These are phyloP conservation scores for Sanchytrium tribonematis DNA, from an alignment of 371 early-diverging fungal genomes.

Conservation along the genomic window DNA sequence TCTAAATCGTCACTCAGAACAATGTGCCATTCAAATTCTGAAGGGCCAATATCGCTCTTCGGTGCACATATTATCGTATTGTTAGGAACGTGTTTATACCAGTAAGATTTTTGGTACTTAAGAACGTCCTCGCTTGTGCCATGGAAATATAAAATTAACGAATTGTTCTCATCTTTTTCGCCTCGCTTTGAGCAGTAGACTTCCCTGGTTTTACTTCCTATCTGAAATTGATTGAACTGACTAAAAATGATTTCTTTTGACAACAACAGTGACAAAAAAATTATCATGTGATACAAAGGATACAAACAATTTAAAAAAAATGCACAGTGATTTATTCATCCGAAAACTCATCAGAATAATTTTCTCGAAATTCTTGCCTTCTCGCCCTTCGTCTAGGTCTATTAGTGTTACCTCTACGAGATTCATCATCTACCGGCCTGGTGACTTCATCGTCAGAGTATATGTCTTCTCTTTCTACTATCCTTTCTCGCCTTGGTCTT, in stretches of 20 bases:
- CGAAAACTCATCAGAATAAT: not conserved
- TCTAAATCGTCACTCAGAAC: not conserved
- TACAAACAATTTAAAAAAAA: too few relatives aligned
- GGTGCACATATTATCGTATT: not conserved
- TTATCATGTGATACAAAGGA: too few relatives aligned
- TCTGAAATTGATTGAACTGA: too few relatives aligned
- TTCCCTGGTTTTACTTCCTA: too few relatives aligned
- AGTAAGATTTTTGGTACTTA: not conserved
- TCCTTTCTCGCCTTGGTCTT: not conserved
- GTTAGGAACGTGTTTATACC: not conserved
- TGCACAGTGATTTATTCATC: not conserved
- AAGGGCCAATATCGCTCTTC: not conserved
- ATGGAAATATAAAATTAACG: not conserved
- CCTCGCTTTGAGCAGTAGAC: not conserved
- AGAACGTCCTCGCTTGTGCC: not conserved
- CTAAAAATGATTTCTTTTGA: too few relatives aligned
- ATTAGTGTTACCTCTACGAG: not conserved
- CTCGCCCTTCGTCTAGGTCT: not conserved
- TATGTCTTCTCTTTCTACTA: not conserved
- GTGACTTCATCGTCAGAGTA: not conserved
- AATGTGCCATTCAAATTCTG: not conserved
- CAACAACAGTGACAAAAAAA: too few relatives aligned
- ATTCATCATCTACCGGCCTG: not conserved
- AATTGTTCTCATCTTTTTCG: not conserved
- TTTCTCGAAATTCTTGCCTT: not conserved